Conservation (phyloP, 2,329 filamentous ascomycete genomes). For the Microcyclosporella mali region DNA sequence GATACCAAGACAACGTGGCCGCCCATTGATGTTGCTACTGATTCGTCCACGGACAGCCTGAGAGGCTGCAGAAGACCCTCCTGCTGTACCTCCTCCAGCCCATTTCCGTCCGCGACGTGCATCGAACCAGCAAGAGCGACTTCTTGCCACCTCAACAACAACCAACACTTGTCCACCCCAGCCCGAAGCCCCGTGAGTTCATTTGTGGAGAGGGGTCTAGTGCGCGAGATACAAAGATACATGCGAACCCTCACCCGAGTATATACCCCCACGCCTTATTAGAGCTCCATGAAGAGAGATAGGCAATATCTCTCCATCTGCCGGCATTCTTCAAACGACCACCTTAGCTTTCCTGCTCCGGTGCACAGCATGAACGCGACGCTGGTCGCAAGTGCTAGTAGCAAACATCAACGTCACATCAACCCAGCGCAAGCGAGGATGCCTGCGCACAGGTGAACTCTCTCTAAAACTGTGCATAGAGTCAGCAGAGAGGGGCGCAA, state of each 20-base stretch:
- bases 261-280: constrained; percentile 3
- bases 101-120: too few species aligned
- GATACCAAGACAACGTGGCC: neutral
- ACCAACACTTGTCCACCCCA: neutral
- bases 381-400: too few species aligned
- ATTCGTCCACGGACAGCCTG: too few species aligned
- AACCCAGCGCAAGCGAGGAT: neutral
- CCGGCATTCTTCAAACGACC: neutral
- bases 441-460: too few species aligned
- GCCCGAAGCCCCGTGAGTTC: constrained; percentile 2
- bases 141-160: too few species aligned
- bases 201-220: constrained; percentile 2
- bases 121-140: too few species aligned
- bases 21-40: neutral
- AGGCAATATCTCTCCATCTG: constrained; percentile 6
- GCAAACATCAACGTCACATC: constrained; percentile 2
- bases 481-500: constrained; percentile 4
- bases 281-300: constrained; percentile 1
- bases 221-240: constrained; percentile 1
- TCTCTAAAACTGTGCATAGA: neutral
- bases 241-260: neutral
- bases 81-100: too few species aligned
- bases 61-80: too few species aligned
- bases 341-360: neutral
- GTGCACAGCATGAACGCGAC: constrained; percentile 1